Evolutionary conservation across 2,329 filamentous ascomycete species (phyloP), one percentile per base, ranked within the genome.

Genomic region (Trichoderma semiorbis): DNA sequence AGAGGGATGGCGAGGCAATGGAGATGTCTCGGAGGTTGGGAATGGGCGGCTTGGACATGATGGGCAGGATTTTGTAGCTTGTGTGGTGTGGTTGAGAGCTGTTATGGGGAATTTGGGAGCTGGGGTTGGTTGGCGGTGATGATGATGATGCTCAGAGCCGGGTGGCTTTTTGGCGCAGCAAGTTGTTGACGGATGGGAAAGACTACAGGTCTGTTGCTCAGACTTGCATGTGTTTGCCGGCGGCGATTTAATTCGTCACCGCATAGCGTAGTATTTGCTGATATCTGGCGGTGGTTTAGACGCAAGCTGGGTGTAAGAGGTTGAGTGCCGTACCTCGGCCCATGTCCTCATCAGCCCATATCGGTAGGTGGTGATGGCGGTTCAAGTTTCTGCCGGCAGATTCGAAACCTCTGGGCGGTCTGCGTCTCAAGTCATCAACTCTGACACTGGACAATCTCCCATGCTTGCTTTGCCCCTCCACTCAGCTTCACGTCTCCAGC

Each of bases 1-100:
- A 79, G 71, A 92, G 81, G 34, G 90, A 77, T 36, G 26, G 82
- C 82, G 30, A 86, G 85, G 73, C 92, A 78, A 67, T 79, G 81
- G 77, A 79, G 30, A 91, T 82, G 78, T 92, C 90, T 69, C 92
- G 87, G 78, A 93, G 90, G 81, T 94, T 93, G 73, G 84, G 84
- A 43, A 93, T 68, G 50, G 69, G 69, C n/a, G 62, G 69, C 21
- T 71, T 64, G 12, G 70, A 63, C 63, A 67, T 68, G 16, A 24
- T 6, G 30, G 47, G 14, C 6, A n/a, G 26, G 8, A 6, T 30
- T n/a, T 8, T 32, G 18, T 11, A 24, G 16, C 21, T 57, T 32
- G 24, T 50, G n/a, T 21, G 2, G 43, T 12, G 5, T 16, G 28
- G 2, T 18, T 16, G 24, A 7, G 10, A 24, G 43, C 11, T 21